Base-by-base conservation (phyloP, 495 filamentous ascomycete species). In the Terfezia claveryi region DNA sequence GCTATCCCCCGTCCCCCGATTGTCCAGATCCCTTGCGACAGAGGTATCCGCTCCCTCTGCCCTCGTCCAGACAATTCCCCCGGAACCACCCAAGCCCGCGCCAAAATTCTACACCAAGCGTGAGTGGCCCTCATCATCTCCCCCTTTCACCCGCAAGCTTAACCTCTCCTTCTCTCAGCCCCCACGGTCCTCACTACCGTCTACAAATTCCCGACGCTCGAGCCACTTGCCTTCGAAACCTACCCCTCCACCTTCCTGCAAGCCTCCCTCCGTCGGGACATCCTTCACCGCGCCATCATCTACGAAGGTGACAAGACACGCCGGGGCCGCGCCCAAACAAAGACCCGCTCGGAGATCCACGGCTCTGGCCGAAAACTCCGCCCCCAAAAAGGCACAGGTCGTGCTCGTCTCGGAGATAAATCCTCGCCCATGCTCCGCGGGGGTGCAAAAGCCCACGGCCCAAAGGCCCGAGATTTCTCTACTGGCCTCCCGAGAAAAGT, bases 291-390 rank as follows among this genome's bases (percentile, higher is more conserved):
- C 36, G 91, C 92, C 57, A 76, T 96, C 17, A 66, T 94, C 56
- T 96, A 82, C 76, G 91, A 98, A 70, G 91, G 85, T 62, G 87
- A 95, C 73, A 76, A 70, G 51, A 81, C 86, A 55, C 82, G 91
- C 23, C 80, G 86, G 65, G 91, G 92, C 56, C 88, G 85, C 0
- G 91, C 87, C 7, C 83, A 71, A 57, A 79, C 85, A 17, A 93
- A 94, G 68, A 89, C 77, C 66, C 80, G 92, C 54, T 75, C 64
- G 58, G 88, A 96, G 54, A 81, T 99, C 4, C 78, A 80, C 61
- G 91, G 89, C 52, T 85, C 80, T 54, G 73, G 78, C 62, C 67
- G 73, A 41, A 98, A 98, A 68, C 66, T 95, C 20, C 67, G 74
- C 16, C 76, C 76, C 16, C 91, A 98, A 68, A 98, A 98, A 68